phyloP scores from a whole-genome alignment of 805 yeast genomes.

The Teunomyces aglyptinius region DNA sequence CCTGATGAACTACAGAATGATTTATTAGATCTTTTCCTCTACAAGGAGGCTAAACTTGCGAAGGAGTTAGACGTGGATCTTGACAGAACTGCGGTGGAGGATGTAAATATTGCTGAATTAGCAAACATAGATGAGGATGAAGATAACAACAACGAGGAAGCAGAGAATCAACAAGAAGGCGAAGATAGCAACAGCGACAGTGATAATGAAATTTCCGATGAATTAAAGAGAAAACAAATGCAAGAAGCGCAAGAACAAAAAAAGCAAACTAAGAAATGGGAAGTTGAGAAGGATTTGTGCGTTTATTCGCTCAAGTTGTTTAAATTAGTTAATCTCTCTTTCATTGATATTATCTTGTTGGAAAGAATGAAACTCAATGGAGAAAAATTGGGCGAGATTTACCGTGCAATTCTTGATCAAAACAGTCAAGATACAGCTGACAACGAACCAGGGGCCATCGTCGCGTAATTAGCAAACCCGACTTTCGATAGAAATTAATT shows the following conservation, averaged over 20 bases:
- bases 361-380: conserved; percentile 39
- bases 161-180: conserved; percentile 13
- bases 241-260: background rate
- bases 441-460: background rate
- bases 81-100: conserved; percentile 55
- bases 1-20: conserved; percentile 27
- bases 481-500: background rate
- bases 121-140: conserved; percentile 6
- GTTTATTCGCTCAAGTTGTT: conserved; percentile 40
- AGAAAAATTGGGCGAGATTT: conserved; percentile 32
- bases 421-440: conserved; percentile 10
- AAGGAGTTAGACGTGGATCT: conserved; percentile 33
- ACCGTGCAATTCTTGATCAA: conserved; percentile 20
- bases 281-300: conserved; percentile 40
- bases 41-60: conserved; percentile 49
- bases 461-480: background rate
- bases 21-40: conserved; percentile 44
- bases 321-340: conserved; percentile 30
- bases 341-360: conserved; percentile 23
- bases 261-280: conserved; percentile 24
- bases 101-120: conserved; percentile 37
- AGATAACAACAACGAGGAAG: conserved; percentile 11
- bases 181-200: conserved; percentile 5
- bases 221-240: conserved; percentile 7
- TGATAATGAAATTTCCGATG: conserved; percentile 5